A percentile compares a stretch with the other conserved stretches of the same genome.
Conservation (phyloP, 148 eudicot genomes). For the Rhododendron mucronatum region DNA sequence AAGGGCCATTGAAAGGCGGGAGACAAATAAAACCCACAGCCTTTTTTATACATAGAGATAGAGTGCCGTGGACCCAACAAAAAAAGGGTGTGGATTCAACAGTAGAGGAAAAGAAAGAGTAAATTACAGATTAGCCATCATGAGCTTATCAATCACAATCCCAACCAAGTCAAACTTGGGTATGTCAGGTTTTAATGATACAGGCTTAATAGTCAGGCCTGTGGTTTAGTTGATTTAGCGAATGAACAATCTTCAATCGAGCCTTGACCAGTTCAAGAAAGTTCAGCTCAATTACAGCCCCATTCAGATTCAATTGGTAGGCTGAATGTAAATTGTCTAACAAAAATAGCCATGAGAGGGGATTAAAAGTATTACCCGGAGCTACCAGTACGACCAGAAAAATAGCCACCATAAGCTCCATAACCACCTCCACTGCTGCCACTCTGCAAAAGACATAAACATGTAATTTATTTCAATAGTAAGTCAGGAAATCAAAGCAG, state of each 20-base stretch:
- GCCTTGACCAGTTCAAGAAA: not conserved
- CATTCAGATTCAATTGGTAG: not conserved
- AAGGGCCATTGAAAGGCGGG: not conserved
- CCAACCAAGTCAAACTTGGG: not conserved
- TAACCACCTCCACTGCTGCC: slow-evolving; percentile 49
- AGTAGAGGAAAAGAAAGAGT: not conserved
- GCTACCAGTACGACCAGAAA: slow-evolving; percentile 70
- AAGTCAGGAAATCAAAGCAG: not conserved
- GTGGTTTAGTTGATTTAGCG: not conserved
- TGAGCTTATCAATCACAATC: not conserved
- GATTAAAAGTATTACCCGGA: slow-evolving; percentile 55
- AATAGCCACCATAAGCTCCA: slow-evolving; percentile 82
- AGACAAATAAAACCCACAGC: not conserved
- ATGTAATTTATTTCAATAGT: not conserved
- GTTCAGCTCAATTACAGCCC: not conserved
- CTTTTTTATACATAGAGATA: not conserved
- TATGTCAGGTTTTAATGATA: not conserved
- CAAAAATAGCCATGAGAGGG: not conserved
- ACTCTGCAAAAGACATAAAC: slow-evolving; percentile 39
- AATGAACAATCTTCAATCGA: not conserved
- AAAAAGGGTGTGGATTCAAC: not conserved
- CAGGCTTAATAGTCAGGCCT: not conserved
- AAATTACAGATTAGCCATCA: not conserved
- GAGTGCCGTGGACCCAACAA: not conserved
- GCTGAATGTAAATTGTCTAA: not conserved